A percentile compares a stretch with the other conserved stretches of the same genome.
Conservation (phyloP, 2,329 filamentous ascomycete genomes). For the Cyphellophora attinorum region DNA sequence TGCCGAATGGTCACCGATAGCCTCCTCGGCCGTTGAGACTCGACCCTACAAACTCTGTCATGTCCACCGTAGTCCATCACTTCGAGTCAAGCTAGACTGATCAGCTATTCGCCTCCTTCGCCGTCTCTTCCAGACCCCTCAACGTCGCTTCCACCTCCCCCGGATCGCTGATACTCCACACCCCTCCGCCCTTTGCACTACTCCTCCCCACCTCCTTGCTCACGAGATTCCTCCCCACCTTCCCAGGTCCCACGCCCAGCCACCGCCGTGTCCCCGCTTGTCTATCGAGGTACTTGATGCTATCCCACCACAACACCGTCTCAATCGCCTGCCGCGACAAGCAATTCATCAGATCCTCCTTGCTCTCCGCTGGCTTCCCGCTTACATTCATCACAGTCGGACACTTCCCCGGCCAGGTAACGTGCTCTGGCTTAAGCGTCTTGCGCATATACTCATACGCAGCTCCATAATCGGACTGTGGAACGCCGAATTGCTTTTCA, state of each 20-base stretch:
- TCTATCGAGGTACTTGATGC: slow-evolving; percentile 79
- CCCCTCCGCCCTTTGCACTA: slow-evolving; percentile 74
- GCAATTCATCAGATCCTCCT: slow-evolving; percentile 66
- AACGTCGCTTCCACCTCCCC: slow-evolving; percentile 51
- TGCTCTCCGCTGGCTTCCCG: slow-evolving; percentile 64
- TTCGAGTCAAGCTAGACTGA: too few species aligned
- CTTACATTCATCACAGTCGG: slow-evolving; percentile 82
- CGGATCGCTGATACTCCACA: slow-evolving; percentile 84
- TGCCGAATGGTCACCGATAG: too few species aligned
- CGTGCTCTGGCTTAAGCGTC: slow-evolving; percentile 53
- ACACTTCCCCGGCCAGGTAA: slow-evolving; percentile 65
- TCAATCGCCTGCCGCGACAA: slow-evolving; percentile 77
- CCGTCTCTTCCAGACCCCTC: slow-evolving; percentile 14
- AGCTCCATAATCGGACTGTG: slow-evolving; percentile 83
- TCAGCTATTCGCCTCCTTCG: slow-evolving; percentile 7
- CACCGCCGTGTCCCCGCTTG: slow-evolving; percentile 72
- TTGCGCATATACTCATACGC: slow-evolving; percentile 65
- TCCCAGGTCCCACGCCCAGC: slow-evolving; percentile 87
- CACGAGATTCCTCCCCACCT: slow-evolving; percentile 85
- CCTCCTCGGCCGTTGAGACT: too few species aligned
- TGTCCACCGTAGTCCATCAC: too few species aligned
- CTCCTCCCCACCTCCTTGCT: slow-evolving; percentile 88
- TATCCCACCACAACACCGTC: slow-evolving; percentile 91
- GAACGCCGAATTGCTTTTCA: slow-evolving; percentile 84
- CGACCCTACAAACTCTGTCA: too few species aligned